Evolutionary conservation across 257 asterid species (phyloP), one percentile per base, ranked within the genome.

Genomic region (Solanum microdontum): DNA sequence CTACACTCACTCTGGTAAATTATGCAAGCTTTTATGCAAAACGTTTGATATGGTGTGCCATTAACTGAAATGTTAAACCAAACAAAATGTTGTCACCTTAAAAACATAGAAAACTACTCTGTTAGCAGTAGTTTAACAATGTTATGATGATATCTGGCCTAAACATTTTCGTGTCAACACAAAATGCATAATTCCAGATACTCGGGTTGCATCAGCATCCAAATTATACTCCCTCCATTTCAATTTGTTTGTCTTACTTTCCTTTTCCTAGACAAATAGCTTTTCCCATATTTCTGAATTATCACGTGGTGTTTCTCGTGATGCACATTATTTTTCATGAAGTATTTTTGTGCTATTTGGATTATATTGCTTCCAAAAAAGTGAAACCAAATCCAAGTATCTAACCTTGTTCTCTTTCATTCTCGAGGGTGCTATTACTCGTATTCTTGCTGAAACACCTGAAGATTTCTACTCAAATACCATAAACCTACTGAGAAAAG

Each of bases 401-500:
- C 85, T 80, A 80, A 48, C 69, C 28, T 15, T 28, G 28, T 80
- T 28, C 85, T 51, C 15, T 80, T 48, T 45, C 85, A 80, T 80
- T 80, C 69, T 48, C 33, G 88, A 95, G 98, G 98, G 94, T 45
- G 97, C 98, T 51, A 73, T 92, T 88, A 88, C 95, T 75, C 91
- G 92, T 84, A 93, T 93, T 48, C 93, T 94, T 3, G 91, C 91
- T 91, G 91, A 92, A 82, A 86, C 94, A 69, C 88, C 92, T 7
- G 83, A 90, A 55, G 90, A 73, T 40, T 95, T 92, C 92, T 93
- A 92, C 87, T 87, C 87, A 1, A 91, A 88, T 68, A 92, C 91
- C 24, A 68, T 91, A 28, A 39, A 86, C 75, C 80, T 92, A 60
- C 96, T 95, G 11, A 92, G 92, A 88, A 92, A 93, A 89, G 92